Conservation (phyloP, 2,329 filamentous ascomycete species). For the Trichoderma simmonsii region DNA sequence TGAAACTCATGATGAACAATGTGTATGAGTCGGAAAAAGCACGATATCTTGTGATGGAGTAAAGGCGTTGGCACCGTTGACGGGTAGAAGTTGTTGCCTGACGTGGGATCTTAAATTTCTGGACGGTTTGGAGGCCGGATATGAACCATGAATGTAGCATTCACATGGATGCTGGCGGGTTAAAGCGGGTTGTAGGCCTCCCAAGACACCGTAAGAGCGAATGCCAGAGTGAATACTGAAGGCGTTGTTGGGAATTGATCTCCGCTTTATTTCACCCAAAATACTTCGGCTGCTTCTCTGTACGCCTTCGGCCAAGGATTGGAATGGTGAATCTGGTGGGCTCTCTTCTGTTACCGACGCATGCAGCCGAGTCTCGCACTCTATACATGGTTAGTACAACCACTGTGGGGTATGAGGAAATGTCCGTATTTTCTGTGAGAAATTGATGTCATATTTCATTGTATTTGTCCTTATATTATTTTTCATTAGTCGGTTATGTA, state of each 20-base stretch:
- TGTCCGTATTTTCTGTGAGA: not conserved
- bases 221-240: not conserved
- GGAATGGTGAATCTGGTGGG: not conserved
- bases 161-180: not conserved
- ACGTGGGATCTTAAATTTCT: not conserved
- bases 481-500: not conserved
- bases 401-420: not conserved
- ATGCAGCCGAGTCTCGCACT: not conserved
- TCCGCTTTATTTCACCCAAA: not conserved
- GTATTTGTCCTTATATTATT: not conserved
- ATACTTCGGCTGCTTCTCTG: not conserved
- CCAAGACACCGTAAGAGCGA: not conserved
- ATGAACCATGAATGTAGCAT: not conserved
- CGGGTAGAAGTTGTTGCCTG: not conserved
- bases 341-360: not conserved
- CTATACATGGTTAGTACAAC: not conserved
- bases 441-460: not conserved
- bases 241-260: not conserved
- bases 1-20: not conserved
- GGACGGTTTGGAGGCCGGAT: fast-evolving
- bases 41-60: not conserved
- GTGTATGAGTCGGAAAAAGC: not conserved
- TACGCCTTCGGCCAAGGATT: not conserved
- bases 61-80: not conserved
- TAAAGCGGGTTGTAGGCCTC: not conserved